Evolutionary conservation across 2,329 filamentous ascomycete genomes (phyloP), one percentile per base, ranked within the genome.

Genomic region (Botrytis elliptica): DNA sequence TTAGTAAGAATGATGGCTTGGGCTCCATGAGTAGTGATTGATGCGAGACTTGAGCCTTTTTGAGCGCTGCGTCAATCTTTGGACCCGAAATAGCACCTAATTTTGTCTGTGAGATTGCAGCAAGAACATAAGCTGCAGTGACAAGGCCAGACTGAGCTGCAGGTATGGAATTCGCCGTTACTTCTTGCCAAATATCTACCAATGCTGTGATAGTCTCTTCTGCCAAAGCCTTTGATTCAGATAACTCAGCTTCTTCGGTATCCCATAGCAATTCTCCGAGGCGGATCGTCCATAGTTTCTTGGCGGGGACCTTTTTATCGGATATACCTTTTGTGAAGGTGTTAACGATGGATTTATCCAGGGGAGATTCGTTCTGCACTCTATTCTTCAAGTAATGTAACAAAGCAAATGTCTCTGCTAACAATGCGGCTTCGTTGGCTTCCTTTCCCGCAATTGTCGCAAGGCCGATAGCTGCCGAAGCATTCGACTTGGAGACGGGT

Each of bases 1-100:
- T 97, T 9, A 98, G 86, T 33, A 98, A 85, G 81, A 97, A 96
- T 0, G 95, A 97, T 22, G 93, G 91, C 81, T 97, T 97, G 0
- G 93, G 90, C n/a, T 91, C 90, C 55, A 90, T 82, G 2, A 87
- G 86, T 74, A 97, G 85, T 18, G 89, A 89, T 78, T 93, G 90
- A 68, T 90, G 88, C 38, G 87, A 82, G 40, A 94, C 83, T 44
- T 88, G 85, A 38, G 88, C 86, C 78, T 90, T 91, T 79, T 92
- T 91, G 36, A 88, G 82, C 52, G 91, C 79, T 3, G 86, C 80
- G 60, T 88, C 83, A 77, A 87, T 86, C 70, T 90, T 88, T 22
- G 89, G 84, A 55, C 86, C 85, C 38, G 85, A 85, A 72, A 89
- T 83, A 20, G 89, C 79, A 18, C 85, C 81, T 44, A 91, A 85